Percentiles rank a stretch among this genome's conserved stretches.
Conservation (phyloP, 2,329 filamentous ascomycete genomes). For the Diaporthe eres region DNA sequence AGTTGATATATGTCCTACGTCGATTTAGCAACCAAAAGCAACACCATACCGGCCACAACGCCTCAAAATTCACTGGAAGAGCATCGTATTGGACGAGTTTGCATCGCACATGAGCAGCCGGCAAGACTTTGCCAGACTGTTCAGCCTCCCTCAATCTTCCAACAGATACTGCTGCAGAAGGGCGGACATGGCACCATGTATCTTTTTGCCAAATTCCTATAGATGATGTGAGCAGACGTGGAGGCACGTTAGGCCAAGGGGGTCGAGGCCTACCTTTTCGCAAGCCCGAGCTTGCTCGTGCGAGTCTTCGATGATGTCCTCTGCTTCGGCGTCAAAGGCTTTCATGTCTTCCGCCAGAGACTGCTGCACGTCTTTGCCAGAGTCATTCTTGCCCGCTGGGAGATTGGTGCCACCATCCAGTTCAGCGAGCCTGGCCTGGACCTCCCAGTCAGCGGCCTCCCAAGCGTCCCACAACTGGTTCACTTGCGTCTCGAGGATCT, state of each 20-base stretch:
- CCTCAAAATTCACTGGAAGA: no score
- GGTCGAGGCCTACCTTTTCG: conserved; percentile 33
- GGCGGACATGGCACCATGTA: conserved; percentile 36
- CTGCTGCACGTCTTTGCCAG: background rate
- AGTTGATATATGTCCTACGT: background rate
- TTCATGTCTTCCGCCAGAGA: conserved; percentile 35
- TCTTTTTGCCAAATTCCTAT: conserved; percentile 37
- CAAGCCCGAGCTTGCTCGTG: conserved; percentile 35
- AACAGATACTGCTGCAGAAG: conserved; percentile 41
- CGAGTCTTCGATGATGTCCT: conserved; percentile 24
- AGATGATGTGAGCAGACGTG: conserved; percentile 6
- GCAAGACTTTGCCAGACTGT: background rate
- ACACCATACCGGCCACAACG: background rate
- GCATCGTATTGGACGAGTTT: background rate
- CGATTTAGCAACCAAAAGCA: background rate
- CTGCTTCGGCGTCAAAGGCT: conserved; percentile 25
- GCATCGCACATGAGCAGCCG: background rate
- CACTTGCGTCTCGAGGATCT: conserved; percentile 41
- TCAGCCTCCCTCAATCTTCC: conserved; percentile 28
- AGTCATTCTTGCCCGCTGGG: background rate
- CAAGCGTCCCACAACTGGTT: conserved; percentile 47
- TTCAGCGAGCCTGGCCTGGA: conserved; percentile 48
- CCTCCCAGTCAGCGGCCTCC: conserved; percentile 58
- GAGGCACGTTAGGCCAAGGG: background rate
- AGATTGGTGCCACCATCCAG: conserved; percentile 3